Evolutionary conservation across 2,329 filamentous ascomycete species (phyloP), one percentile per base, ranked within the genome.

Genomic region (Claviceps sp.): DNA sequence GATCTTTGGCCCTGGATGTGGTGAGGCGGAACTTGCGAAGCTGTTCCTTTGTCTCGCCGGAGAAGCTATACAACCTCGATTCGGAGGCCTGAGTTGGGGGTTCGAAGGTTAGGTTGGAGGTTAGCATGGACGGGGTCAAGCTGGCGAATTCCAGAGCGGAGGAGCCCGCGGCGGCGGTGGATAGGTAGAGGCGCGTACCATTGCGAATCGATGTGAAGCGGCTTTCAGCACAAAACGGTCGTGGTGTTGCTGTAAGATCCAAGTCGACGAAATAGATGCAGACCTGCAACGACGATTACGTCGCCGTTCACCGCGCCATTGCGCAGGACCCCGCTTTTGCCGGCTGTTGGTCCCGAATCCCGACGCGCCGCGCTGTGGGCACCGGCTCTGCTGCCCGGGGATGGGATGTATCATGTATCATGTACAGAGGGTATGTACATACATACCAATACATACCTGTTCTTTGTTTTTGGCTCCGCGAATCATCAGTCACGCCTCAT

Each of bases 1-100:
- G 85, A 47, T 85, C 82, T 65, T 85, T 91, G 50, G 89, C 83
- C 58, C 93, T 77, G 38, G 90, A 96, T 2, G 93, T 97, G 26
- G 85, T 82, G 30, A 98, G 78, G 49, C 93, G 87, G 73, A 98
- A 98, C 71, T 96, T 97, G 68, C 88, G 86, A 58, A 98, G 80
- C 64, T 90, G 84, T 58, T 89, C 83, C 70, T 85, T 93, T 46
- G 89, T 95, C 71, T 93, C 88, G 57, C 82, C 80, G 37, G 89
- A 94, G 79, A 97, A 95, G 54, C 87, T 88, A 73, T 95, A 97
- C 56, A 97, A 78, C 60, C 89, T 79, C 56, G 89, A 83, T 75
- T 96, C 90, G 64, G 90, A 94, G 62, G 66, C 67, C 68, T 70
- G 16, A 40, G 13, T 30, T 11, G 37, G 49, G 30, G 5, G 16